Evolutionary conservation across 345 rosid genomes (phyloP).

Genomic region (Crucihimalaya himalaica): DNA sequence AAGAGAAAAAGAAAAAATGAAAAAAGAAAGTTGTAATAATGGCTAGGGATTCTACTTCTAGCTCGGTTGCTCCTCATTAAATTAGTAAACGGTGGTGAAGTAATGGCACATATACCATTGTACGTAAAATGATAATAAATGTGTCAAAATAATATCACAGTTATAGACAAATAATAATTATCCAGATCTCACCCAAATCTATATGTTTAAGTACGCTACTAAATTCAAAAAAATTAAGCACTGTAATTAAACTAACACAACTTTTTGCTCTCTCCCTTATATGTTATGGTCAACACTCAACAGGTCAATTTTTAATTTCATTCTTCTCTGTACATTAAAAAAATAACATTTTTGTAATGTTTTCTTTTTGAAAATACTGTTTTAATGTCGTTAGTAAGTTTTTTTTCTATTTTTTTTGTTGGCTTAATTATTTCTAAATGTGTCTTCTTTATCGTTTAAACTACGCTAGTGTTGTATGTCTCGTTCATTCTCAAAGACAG

Average conservation of each 20-base stretch:
- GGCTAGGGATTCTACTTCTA: constrained; percentile 23
- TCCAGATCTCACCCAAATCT: constrained; percentile 32
- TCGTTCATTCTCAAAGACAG: constrained; percentile 32
- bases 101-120: constrained; percentile 14
- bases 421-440: constrained; percentile 14
- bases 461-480: constrained; percentile 23
- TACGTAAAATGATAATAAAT: constrained; percentile 24
- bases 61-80: constrained; percentile 32
- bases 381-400: constrained; percentile 31
- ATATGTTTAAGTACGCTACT: constrained; percentile 22
- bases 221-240: constrained; percentile 12
- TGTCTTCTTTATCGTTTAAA: constrained; percentile 34
- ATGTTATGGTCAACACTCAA: constrained; percentile 8
- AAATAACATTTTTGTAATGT: not conserved
- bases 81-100: constrained; percentile 25
- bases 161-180: constrained; percentile 16
- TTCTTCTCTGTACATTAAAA: constrained; percentile 1
- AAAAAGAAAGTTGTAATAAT: constrained; percentile 28
- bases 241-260: constrained; percentile 1
- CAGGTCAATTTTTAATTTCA: constrained; percentile 14
- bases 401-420: not conserved
- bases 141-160: constrained; percentile 9
- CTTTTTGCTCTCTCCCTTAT: not conserved
- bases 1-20: not conserved
- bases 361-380: constrained; percentile 17